phyloP scores from a whole-genome alignment of 768 basidiomycete genomes.

The Dacryopinax primogenitus region DNA sequence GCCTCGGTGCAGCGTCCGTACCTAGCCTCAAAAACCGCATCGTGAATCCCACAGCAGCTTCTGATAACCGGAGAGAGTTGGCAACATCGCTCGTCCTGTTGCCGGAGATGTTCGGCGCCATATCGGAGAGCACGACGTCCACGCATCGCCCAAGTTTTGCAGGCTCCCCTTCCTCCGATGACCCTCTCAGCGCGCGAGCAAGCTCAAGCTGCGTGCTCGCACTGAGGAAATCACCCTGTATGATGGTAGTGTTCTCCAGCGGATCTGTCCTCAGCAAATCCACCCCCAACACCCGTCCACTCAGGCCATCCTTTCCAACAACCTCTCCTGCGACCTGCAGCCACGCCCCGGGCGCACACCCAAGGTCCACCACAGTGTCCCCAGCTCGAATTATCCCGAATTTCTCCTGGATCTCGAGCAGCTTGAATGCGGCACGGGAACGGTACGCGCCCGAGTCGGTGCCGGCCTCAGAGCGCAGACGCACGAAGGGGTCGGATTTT shows the following conservation, averaged over 20 bases:
- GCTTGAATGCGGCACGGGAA: constrained; percentile 84
- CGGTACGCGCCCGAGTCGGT: constrained; percentile 37
- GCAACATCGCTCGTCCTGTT: constrained; percentile 52
- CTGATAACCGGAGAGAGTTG: constrained; percentile 57
- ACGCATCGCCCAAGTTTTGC: constrained; percentile 31
- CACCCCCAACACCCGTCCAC: constrained; percentile 51
- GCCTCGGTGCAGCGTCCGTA: no score
- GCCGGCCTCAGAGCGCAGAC: constrained; percentile 15
- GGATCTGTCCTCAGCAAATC: constrained; percentile 64
- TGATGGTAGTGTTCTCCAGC: constrained; percentile 55
- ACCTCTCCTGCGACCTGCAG: constrained; percentile 64
- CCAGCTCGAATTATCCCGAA: constrained; percentile 35
- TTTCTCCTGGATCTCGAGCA: constrained; percentile 58
- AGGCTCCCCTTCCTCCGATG: constrained; percentile 20
- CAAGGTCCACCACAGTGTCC: constrained; percentile 65
- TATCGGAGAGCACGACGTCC: constrained; percentile 78
- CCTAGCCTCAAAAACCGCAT: constrained; percentile 39
- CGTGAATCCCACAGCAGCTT: constrained; percentile 60
- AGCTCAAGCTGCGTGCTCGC: constrained; percentile 38
- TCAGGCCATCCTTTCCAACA: constrained; percentile 31
- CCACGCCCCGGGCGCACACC: constrained; percentile 91
- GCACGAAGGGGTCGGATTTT: constrained; percentile 28
- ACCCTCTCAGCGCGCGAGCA: constrained; percentile 25
- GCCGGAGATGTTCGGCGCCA: constrained; percentile 77
- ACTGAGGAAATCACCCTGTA: constrained; percentile 70